phyloP scores from a whole-genome alignment of 2,329 filamentous ascomycete species.

The Stachybotrys echinatus region DNA sequence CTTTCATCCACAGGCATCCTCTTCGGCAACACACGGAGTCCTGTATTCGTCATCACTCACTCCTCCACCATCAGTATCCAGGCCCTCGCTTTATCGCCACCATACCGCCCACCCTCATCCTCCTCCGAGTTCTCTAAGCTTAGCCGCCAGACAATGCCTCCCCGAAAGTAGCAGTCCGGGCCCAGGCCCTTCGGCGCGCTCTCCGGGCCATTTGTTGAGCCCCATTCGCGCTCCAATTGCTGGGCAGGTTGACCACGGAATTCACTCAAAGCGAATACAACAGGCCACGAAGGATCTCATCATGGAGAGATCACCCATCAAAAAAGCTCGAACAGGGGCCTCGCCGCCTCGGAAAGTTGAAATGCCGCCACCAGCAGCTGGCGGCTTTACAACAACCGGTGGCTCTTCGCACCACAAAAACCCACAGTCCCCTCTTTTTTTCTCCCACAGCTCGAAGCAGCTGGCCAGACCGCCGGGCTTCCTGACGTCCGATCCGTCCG shows the following conservation, averaged over 20 bases:
- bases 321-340: conserved; percentile 43
- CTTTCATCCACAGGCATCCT: neutral
- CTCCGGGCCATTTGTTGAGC: conserved; percentile 7
- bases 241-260: conserved; percentile 19
- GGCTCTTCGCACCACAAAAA: conserved; percentile 25
- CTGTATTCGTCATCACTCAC: conserved; percentile 1
- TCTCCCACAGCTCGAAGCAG: conserved; percentile 37
- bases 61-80: neutral
- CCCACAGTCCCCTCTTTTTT: conserved; percentile 47
- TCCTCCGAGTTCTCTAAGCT: neutral
- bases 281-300: neutral
- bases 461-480: conserved; percentile 29
- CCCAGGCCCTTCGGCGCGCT: neutral
- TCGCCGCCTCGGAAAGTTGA: conserved; percentile 40
- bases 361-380: conserved; percentile 23
- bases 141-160: neutral
- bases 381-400: conserved; percentile 14
- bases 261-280: conserved; percentile 13
- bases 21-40: neutral
- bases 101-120: neutral
- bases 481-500: conserved; percentile 34
- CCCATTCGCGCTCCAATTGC: conserved; percentile 8
- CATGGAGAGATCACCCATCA: conserved; percentile 32
- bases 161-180: neutral
- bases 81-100: neutral